Base-by-base conservation (phyloP, 441 rosid genomes). In the Corymbia calophylla region DNA sequence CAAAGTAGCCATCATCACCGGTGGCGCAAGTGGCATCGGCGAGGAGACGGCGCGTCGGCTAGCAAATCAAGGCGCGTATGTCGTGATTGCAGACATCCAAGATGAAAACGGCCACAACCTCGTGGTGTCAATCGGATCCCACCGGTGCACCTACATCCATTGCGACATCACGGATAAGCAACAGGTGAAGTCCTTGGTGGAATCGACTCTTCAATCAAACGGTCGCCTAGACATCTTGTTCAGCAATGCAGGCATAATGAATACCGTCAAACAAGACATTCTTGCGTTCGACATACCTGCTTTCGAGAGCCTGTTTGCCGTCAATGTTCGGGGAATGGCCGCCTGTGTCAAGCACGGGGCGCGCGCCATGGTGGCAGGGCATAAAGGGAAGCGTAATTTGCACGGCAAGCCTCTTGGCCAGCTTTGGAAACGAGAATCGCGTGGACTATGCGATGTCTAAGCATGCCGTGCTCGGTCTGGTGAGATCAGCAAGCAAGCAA, bases 301-400 rank as follows among this genome's bases (percentile, higher is more conserved):
- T 49, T 51, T 48, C 58, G 87, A 85, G 39, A 53, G 55, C 32
- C 87, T 85, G 17, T 85, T 85, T 32, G 60, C 87, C 6, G 77
- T 91, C 53, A 91, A 82, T 44, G 90, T 87, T 8, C 53, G 47
- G 7, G 92, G 92, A 3, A 23, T 60, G 39, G 84, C 84, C 1
- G 88, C 88, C 32, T 82, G 89, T 21, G 89, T 89, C n/a, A 91
- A 89, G 86, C 90, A 91, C 44, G 86, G 90, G 58, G 88, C 90
- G 7, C 86, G 87, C 12, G 89, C 90, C 23, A 91, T 91, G 92
- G 89, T 87, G 70, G 89, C 80, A 3, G 86, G 88, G 29, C 55
- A 68, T 64, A 27, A 87, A 87, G 80, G 92, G 92, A 5, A 82
- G 90, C 89, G 87, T 89, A 19, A 89, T 89, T 29, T 91, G 92